These are phyloP conservation scores for Gynostemma pentaphyllum DNA, from an alignment of 306 rosid genomes.

Conservation along the genomic window DNA sequence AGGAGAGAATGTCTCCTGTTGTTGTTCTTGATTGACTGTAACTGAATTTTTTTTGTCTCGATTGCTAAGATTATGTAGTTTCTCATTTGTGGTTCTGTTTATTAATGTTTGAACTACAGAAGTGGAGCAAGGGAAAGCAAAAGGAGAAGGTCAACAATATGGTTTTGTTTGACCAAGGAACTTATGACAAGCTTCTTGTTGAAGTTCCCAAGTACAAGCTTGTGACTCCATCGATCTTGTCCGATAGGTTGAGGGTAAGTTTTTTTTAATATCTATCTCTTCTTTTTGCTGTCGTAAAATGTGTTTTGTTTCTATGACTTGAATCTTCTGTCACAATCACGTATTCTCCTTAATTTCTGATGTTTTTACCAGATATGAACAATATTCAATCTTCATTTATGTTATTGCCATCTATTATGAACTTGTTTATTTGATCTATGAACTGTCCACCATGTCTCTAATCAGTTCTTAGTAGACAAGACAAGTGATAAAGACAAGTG, in stretches of 20 bases:
- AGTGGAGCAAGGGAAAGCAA: constrained; percentile 13
- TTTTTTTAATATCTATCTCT: not conserved
- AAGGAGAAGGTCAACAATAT: constrained; percentile 13
- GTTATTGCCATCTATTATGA: not conserved
- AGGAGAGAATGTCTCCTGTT: not conserved
- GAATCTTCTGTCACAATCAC: not conserved
- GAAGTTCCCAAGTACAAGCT: constrained; percentile 13
- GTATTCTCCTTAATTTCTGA: not conserved
- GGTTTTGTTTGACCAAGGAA: constrained; percentile 11
- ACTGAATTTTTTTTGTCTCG: not conserved
- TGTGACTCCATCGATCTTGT: constrained; percentile 10
- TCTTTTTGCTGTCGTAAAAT: not conserved
- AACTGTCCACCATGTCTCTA: too few species aligned
- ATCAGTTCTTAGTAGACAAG: too few species aligned
- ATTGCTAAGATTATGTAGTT: not conserved
- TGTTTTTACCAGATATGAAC: not conserved
- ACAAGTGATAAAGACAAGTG: not conserved
- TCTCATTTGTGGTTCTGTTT: not conserved
- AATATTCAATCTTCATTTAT: not conserved
- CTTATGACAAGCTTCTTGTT: constrained; percentile 9
- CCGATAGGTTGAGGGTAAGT: constrained; percentile 12
- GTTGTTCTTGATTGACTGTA: not conserved
- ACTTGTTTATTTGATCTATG: too few species aligned
- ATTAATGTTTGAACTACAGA: not conserved
- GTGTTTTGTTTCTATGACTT: not conserved